A percentile compares a stretch with the other conserved stretches of the same genome.
Evolutionary conservation across 352 stramenopile species (phyloP).

Genomic region (Globisporangium nagaii): DNA sequence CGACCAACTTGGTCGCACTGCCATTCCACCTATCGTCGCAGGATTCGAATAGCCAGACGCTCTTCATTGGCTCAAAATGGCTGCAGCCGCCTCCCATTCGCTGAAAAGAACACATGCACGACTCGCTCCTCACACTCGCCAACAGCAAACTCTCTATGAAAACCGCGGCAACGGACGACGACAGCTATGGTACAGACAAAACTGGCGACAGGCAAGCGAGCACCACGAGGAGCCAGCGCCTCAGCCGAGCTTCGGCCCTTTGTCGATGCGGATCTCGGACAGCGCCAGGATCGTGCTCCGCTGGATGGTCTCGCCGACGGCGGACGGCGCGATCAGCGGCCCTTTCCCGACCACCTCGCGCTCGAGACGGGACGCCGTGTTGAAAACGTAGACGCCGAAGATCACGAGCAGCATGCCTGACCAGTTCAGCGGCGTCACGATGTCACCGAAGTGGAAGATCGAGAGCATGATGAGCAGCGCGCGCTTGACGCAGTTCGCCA

Average conservation of each 20-base stretch:
- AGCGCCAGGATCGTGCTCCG: conserved; percentile 48
- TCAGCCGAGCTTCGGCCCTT: conserved; percentile 23
- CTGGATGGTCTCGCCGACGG: conserved; percentile 17
- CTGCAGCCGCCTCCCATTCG: too few relatives aligned
- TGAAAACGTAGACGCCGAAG: conserved; percentile 87
- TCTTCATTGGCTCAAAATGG: conserved; percentile 4
- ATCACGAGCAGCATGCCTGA: conserved; percentile 86
- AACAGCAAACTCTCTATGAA: conserved; percentile 1
- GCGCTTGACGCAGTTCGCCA: conserved; percentile 89
- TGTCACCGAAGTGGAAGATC: conserved; percentile 88
- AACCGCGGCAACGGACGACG: neutral
- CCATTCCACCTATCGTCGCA: neutral
- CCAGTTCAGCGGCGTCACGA: conserved; percentile 78
- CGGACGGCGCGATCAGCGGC: conserved; percentile 23
- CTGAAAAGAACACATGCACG: neutral
- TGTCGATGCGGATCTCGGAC: conserved; percentile 67
- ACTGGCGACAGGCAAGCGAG: neutral
- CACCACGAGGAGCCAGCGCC: conserved; percentile 1
- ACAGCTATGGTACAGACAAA: conserved; percentile 11
- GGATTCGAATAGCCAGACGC: neutral
- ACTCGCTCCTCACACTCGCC: too few relatives aligned
- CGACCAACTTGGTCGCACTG: neutral
- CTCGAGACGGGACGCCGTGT: conserved; percentile 59
- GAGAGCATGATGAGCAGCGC: conserved; percentile 88
- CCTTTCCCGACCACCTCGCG: conserved; percentile 18